These are phyloP conservation scores for Alternaria brassicicola DNA, from an alignment of 2,329 filamentous ascomycete species.

Conservation along the genomic window DNA sequence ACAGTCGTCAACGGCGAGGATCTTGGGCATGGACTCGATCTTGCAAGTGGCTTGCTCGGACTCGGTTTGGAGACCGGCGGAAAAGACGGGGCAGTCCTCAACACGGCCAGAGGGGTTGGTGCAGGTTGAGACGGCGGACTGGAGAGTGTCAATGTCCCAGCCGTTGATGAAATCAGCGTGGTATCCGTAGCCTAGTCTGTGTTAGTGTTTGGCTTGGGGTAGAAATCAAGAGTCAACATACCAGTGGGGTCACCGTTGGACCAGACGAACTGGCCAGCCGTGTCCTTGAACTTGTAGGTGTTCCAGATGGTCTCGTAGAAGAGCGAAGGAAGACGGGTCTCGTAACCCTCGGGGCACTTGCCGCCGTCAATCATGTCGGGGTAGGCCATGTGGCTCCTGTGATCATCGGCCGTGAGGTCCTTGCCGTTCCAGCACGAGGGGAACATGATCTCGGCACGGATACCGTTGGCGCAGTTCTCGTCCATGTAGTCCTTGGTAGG, in stretches of 20 bases:
- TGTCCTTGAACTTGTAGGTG: slow-evolving; percentile 58
- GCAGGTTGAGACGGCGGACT: slow-evolving; percentile 73
- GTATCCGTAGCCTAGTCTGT: slow-evolving; percentile 65
- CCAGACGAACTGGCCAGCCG: slow-evolving; percentile 67
- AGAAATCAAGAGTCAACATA: slow-evolving; percentile 51
- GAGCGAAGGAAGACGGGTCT: slow-evolving; percentile 62
- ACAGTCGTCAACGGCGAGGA: slow-evolving; percentile 66
- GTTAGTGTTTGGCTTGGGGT: slow-evolving; percentile 17
- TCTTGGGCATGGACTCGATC: slow-evolving; percentile 62
- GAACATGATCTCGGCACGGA: slow-evolving; percentile 74
- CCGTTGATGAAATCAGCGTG: slow-evolving; percentile 75
- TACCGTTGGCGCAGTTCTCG: slow-evolving; percentile 79
- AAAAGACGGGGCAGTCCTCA: slow-evolving; percentile 75
- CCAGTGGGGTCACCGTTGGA: slow-evolving; percentile 76
- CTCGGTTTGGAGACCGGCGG: slow-evolving; percentile 61
- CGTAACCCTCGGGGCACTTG: slow-evolving; percentile 61
- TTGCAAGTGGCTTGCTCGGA: slow-evolving; percentile 64
- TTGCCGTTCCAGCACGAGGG: slow-evolving; percentile 76
- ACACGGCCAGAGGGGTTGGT: slow-evolving; percentile 73
- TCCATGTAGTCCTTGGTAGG: slow-evolving; percentile 83
- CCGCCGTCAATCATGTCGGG: slow-evolving; percentile 61
- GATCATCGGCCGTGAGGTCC: slow-evolving; percentile 62
- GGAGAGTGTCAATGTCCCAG: slow-evolving; percentile 71
- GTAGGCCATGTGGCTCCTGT: slow-evolving; percentile 69
- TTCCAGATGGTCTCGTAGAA: slow-evolving; percentile 67